Conservation (phyloP, 371 early-diverging fungal genomes). For the Phascolomyces articulosus region DNA sequence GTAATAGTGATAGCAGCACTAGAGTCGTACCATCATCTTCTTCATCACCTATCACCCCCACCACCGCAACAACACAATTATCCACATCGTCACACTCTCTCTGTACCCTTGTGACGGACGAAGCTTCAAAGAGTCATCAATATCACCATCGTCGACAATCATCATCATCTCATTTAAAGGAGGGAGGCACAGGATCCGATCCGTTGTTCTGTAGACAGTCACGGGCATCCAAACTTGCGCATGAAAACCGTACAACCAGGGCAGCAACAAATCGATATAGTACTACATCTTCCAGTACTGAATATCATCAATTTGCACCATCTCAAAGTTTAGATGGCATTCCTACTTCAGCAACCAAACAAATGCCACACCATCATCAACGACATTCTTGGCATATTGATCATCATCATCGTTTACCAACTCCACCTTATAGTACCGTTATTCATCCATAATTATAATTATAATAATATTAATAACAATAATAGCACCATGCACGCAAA, state of each 20-base stretch:
- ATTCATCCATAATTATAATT: constrained; percentile 9
- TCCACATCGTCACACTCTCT: neutral
- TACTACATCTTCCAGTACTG: neutral
- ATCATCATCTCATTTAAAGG: neutral
- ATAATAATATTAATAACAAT: neutral
- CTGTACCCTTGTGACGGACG: neutral
- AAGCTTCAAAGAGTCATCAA: neutral
- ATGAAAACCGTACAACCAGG: constrained; percentile 6
- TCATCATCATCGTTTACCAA: constrained; percentile 11
- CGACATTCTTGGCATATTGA: constrained; percentile 11
- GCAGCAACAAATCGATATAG: neutral
- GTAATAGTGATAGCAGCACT: neutral
- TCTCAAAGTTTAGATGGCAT: constrained; percentile 8
- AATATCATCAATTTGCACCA: neutral
- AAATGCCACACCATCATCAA: constrained; percentile 7
- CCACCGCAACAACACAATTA: no score
- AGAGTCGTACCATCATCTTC: neutral
- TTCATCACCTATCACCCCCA: neutral
- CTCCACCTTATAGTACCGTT: constrained; percentile 12
- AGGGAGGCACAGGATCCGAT: neutral
- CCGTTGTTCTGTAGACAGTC: neutral
- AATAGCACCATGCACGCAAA: no score
- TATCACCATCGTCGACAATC: constrained; percentile 5
- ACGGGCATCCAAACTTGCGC: neutral
- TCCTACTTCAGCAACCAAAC: neutral